Conservation (phyloP, 164 flowering plant genomes). For the Akebia trifoliata region DNA sequence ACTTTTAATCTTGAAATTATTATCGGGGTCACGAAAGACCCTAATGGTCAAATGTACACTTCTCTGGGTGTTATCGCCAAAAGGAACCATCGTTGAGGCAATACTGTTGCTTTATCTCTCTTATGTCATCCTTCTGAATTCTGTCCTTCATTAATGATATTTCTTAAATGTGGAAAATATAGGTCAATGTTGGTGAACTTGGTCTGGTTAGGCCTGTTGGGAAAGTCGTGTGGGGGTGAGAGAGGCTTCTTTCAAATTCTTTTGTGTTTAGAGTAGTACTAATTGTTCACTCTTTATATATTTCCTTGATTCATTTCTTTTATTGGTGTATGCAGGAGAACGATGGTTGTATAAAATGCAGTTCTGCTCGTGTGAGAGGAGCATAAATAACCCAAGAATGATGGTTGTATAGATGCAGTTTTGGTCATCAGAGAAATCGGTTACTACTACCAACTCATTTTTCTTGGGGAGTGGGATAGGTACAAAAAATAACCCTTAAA, state of each 20-base stretch:
- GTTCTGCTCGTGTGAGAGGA: constrained; percentile 94
- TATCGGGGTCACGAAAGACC: constrained; percentile 94
- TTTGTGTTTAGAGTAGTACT: neutral
- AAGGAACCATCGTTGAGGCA: constrained; percentile 96
- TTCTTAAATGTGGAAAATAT: constrained; percentile 6
- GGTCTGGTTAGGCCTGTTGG: constrained; percentile 98
- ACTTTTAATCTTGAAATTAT: constrained; percentile 94
- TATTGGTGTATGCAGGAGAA: constrained; percentile 54
- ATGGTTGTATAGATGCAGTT: constrained; percentile 91
- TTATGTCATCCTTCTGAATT: neutral
- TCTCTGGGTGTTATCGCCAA: constrained; percentile 94
- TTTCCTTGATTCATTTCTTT: too few species aligned
- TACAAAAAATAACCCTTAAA: too few species aligned
- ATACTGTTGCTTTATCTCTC: neutral
- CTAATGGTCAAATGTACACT: constrained; percentile 92
- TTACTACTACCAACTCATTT: too few species aligned
- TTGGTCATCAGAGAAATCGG: constrained; percentile 63
- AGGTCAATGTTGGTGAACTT: constrained; percentile 94
- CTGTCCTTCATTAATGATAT: neutral
- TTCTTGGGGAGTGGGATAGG: too few species aligned
- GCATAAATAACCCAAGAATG: constrained; percentile 95
- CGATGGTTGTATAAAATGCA: too few species aligned
- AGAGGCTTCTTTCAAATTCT: constrained; percentile 7
- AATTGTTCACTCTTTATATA: too few species aligned
- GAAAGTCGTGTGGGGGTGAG: constrained; percentile 98